These are phyloP conservation scores for Rossbeevera mucosa DNA, from an alignment of 768 basidiomycete genomes.

Conservation along the genomic window DNA sequence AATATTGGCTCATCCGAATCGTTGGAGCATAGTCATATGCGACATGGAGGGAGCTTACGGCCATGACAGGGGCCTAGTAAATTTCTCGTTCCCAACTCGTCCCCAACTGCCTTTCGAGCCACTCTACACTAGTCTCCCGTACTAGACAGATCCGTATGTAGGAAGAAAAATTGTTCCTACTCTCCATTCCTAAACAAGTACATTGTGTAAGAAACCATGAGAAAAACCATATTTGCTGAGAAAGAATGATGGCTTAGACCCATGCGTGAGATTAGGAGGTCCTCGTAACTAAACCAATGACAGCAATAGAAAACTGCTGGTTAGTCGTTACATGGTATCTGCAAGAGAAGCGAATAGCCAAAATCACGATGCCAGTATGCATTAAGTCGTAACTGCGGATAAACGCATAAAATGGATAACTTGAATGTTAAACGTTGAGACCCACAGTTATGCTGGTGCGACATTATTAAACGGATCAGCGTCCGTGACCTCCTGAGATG, in stretches of 20 bases:
- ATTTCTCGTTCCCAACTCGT: not conserved
- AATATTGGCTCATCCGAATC: no score
- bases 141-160: no score
- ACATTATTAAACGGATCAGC: conserved; percentile 12
- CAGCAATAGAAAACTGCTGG: not conserved
- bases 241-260: not conserved
- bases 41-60: not conserved
- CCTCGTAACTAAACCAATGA: not conserved
- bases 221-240: not conserved
- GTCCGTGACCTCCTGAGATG: not conserved
- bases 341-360: not conserved
- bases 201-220: no score
- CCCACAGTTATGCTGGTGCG: not conserved
- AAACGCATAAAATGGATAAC: not conserved
- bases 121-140: not conserved
- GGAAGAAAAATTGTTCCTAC: no score
- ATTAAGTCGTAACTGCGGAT: not conserved
- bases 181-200: no score
- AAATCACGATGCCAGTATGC: not conserved
- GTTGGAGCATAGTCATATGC: no score
- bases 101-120: not conserved
- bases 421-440: not conserved
- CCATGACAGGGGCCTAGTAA: not conserved
- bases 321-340: not conserved
- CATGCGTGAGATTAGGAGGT: not conserved